Conservation (phyloP, 352 stramenopile species). For the Globisporangium irregulare region DNA sequence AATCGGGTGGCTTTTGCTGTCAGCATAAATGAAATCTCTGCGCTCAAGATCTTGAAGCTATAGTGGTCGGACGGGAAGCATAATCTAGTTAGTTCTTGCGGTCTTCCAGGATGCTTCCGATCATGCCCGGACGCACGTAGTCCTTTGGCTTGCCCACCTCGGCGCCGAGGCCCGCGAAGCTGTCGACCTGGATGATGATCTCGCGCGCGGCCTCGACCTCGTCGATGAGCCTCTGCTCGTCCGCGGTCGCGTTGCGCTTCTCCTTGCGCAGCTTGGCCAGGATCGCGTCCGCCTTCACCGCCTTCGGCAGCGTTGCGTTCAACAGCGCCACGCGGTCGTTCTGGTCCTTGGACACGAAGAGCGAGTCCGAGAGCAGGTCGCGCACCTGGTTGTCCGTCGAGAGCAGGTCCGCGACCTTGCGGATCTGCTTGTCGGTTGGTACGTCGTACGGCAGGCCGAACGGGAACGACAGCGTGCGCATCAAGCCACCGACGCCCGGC, state of each 20-base stretch:
- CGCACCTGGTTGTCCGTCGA: constrained; percentile 73
- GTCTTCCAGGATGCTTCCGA: constrained; percentile 44
- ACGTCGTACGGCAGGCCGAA: constrained; percentile 91
- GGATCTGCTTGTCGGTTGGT: constrained; percentile 87
- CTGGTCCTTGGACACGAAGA: constrained; percentile 75
- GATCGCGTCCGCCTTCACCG: constrained; percentile 92
- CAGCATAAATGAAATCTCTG: constrained; percentile 20
- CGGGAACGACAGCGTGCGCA: constrained; percentile 95
- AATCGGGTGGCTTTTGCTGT: background rate
- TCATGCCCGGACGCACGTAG: constrained; percentile 89
- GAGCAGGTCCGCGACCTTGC: constrained; percentile 68
- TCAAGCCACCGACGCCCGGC: constrained; percentile 88
- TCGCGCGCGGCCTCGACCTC: constrained; percentile 95
- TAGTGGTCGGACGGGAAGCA: background rate
- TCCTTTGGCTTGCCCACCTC: constrained; percentile 75
- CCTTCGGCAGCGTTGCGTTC: constrained; percentile 77
- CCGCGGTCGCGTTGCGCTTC: constrained; percentile 91
- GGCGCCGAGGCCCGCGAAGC: constrained; percentile 86
- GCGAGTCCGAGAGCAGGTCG: constrained; percentile 59
- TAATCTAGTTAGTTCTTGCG: constrained; percentile 36
- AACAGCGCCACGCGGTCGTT: constrained; percentile 67
- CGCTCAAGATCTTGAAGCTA: background rate
- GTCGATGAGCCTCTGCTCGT: constrained; percentile 94
- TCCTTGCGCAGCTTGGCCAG: constrained; percentile 90
- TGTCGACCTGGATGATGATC: constrained; percentile 96